Percentiles rank a stretch among this genome's conserved stretches.
phyloP scores from a whole-genome alignment of 1,139 yeast genomes.

The Kodamaea alishanica region DNA sequence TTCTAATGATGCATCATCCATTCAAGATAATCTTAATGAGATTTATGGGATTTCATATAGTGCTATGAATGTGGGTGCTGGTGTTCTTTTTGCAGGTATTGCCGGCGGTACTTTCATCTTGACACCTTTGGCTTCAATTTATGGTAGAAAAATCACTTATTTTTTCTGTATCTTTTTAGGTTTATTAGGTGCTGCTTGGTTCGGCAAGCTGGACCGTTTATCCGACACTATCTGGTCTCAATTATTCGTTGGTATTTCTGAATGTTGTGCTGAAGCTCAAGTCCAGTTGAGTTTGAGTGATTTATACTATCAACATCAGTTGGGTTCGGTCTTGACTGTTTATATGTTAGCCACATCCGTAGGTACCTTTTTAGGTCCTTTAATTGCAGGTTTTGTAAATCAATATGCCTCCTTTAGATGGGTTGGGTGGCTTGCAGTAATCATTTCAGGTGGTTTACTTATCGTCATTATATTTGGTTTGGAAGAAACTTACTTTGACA shows the following conservation, averaged over 20 bases:
- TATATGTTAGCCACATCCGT: conserved; percentile 36
- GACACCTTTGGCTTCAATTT: conserved; percentile 31
- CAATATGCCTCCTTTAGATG: conserved; percentile 26
- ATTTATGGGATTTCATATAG: conserved; percentile 31
- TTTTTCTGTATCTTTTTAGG: conserved; percentile 28
- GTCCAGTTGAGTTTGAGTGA: conserved; percentile 33
- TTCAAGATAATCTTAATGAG: conserved; percentile 33
- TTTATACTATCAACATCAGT: conserved; percentile 35
- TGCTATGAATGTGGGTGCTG: conserved; percentile 38
- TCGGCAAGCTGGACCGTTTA: conserved; percentile 22
- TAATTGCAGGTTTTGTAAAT: conserved; percentile 30
- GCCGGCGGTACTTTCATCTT: conserved; percentile 31
- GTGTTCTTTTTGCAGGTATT: conserved; percentile 31
- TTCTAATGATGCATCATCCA: conserved; percentile 35
- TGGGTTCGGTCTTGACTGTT: conserved; percentile 37
- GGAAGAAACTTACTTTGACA: conserved; percentile 27
- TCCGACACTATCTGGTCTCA: conserved; percentile 37
- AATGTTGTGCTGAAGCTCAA: conserved; percentile 37
- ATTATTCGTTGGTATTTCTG: conserved; percentile 32
- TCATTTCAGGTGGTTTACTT: conserved; percentile 20
- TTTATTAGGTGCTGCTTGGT: conserved; percentile 33
- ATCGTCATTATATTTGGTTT: conserved; percentile 19
- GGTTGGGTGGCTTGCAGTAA: conserved; percentile 35
- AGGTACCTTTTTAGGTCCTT: conserved; percentile 37
- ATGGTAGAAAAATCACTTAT: conserved; percentile 32